Conservation (phyloP, 2,329 filamentous ascomycete species). For the Aureobasidium sp. region DNA sequence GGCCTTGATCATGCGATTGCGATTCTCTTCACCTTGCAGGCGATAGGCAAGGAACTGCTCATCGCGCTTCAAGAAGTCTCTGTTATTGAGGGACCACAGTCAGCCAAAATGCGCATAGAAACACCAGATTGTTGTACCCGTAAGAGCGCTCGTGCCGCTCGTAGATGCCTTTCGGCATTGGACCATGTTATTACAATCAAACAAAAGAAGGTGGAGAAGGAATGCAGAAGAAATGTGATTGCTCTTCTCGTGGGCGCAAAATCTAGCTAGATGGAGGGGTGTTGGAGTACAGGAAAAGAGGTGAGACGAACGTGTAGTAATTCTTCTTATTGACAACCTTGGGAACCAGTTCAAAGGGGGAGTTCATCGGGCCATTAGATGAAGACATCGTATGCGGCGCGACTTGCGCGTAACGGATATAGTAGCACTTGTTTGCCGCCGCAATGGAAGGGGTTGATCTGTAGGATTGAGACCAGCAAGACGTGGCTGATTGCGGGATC, state of each 20-base stretch:
- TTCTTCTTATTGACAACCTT: conserved; percentile 94
- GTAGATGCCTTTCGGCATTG: conserved; percentile 18
- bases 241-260: not conserved
- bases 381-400: conserved; percentile 16
- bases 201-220: not conserved
- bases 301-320: conserved; percentile 76
- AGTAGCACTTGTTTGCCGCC: conserved; percentile 15
- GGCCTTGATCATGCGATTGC: conserved; percentile 74
- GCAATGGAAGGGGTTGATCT: conserved; percentile 13
- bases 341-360: conserved; percentile 13
- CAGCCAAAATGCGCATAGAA: not conserved
- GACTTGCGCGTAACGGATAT: conserved; percentile 14
- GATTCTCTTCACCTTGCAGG: conserved; percentile 77
- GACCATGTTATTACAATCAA: not conserved
- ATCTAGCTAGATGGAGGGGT: not conserved
- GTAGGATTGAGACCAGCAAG: conserved; percentile 13
- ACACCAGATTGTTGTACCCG: conserved; percentile 7
- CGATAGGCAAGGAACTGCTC: conserved; percentile 88
- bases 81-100: conserved; percentile 32
- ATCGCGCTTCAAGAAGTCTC: conserved; percentile 96
- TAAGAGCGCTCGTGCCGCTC: conserved; percentile 14
- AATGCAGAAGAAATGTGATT: not conserved
- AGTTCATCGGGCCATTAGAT: conserved; percentile 14
- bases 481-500: conserved; percentile 3
- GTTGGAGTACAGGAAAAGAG: not conserved